A percentile compares a stretch with the other conserved stretches of the same genome.
Evolutionary conservation across 768 basidiomycete species (phyloP).

Genomic region (Rhodosporidiobolus odoratus): DNA sequence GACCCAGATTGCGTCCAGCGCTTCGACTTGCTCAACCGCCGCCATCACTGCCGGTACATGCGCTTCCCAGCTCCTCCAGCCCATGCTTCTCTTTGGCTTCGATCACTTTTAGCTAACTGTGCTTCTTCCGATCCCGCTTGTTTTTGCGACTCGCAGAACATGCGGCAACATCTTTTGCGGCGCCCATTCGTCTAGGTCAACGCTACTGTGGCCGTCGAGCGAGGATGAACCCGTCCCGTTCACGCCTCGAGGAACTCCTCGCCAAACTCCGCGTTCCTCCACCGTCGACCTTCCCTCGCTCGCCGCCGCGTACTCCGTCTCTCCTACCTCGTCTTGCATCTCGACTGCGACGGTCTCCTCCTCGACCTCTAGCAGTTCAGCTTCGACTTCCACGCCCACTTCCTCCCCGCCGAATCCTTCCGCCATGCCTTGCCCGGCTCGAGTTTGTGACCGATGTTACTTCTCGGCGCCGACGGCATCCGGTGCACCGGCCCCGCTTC

Average conservation of each 20-base stretch:
- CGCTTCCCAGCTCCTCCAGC: background rate
- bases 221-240: conserved; percentile 17
- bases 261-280: conserved; percentile 34
- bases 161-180: conserved; percentile 37
- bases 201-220: conserved; percentile 27
- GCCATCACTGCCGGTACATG: conserved; percentile 36
- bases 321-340: conserved; percentile 18
- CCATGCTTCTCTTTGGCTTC: background rate
- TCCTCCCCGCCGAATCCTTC: conserved; percentile 5
- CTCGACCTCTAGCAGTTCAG: background rate
- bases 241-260: conserved; percentile 31
- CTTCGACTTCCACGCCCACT: conserved; percentile 9
- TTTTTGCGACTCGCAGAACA: conserved; percentile 6
- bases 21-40: conserved; percentile 33
- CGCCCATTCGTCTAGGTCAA: conserved; percentile 30
- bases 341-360: conserved; percentile 19
- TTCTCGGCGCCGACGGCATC: conserved; percentile 17
- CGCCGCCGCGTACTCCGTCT: conserved; percentile 15
- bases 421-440: conserved; percentile 16
- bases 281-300: conserved; percentile 33
- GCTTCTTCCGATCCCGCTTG: background rate
- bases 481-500: background rate
- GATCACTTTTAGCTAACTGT: background rate
- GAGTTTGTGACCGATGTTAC: conserved; percentile 37
- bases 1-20: conserved; percentile 29